Evolutionary conservation across 306 rosid genomes (phyloP).

Genomic region (Prunus armeniaca): DNA sequence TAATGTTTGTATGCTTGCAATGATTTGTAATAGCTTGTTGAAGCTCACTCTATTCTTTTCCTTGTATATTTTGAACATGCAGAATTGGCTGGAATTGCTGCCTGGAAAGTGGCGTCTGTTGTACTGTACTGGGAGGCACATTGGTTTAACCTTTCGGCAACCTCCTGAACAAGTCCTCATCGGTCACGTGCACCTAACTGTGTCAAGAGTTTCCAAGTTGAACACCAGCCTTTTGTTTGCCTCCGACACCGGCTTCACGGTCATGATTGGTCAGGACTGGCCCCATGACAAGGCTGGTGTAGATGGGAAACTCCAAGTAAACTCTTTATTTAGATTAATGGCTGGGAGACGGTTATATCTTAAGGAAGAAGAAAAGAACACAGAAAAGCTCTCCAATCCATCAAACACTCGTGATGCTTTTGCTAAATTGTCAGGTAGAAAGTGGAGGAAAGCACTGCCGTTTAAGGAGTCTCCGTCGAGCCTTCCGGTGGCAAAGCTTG

Average conservation of each 20-base stretch:
- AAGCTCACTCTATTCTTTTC: not conserved
- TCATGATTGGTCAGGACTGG: slow-evolving; percentile 80
- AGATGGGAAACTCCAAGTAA: slow-evolving; percentile 62
- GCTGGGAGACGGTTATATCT: slow-evolving; percentile 74
- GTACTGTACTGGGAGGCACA: slow-evolving; percentile 90
- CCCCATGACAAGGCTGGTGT: slow-evolving; percentile 81
- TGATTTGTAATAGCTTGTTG: not conserved
- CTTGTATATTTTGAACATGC: slow-evolving; percentile 5
- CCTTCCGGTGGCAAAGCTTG: slow-evolving; percentile 80
- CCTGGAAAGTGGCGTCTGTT: slow-evolving; percentile 97
- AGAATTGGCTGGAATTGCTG: slow-evolving; percentile 86
- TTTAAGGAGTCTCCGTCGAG: slow-evolving; percentile 89
- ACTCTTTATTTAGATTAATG: slow-evolving; percentile 51
- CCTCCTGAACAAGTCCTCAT: slow-evolving; percentile 78
- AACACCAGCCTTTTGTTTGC: slow-evolving; percentile 51
- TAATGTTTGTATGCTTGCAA: not conserved
- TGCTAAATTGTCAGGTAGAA: slow-evolving; percentile 61
- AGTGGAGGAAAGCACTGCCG: slow-evolving; percentile 76
- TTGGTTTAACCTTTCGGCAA: slow-evolving; percentile 83
- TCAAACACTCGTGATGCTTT: slow-evolving; percentile 45
- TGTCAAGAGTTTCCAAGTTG: slow-evolving; percentile 48
- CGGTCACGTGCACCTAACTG: slow-evolving; percentile 65
- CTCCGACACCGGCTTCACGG: slow-evolving; percentile 69
- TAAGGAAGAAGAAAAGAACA: slow-evolving; percentile 55
- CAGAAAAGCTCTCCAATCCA: slow-evolving; percentile 43